Conservation (phyloP, 108 stramenopile species). For the Discostella stelligeroides region DNA sequence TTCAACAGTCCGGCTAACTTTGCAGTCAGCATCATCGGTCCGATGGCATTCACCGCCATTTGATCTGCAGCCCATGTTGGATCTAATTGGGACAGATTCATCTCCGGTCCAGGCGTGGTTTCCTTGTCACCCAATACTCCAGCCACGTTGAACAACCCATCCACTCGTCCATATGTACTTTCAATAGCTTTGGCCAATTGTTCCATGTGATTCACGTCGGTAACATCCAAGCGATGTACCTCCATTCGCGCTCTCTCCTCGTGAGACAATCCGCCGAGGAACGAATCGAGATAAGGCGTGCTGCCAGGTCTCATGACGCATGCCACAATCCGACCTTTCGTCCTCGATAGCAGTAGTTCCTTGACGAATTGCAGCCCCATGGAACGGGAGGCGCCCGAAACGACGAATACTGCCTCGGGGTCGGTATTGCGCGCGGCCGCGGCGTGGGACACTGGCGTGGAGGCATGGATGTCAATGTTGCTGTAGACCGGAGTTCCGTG, state of each 20-base stretch:
- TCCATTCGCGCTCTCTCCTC: slow-evolving; percentile 24
- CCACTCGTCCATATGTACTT: slow-evolving; percentile 32
- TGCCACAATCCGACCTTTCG: slow-evolving; percentile 42
- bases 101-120: slow-evolving; percentile 50
- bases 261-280: slow-evolving; percentile 13
- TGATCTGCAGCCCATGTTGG: slow-evolving; percentile 51
- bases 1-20: slow-evolving; percentile 47
- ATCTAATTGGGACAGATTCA: slow-evolving; percentile 52
- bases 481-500: slow-evolving; percentile 38
- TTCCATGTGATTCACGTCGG: slow-evolving; percentile 29
- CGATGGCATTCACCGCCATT: slow-evolving; percentile 55
- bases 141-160: slow-evolving; percentile 52
- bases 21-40: slow-evolving; percentile 53
- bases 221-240: slow-evolving; percentile 39
- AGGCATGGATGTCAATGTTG: slow-evolving; percentile 19
- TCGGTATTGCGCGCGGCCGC: slow-evolving; percentile 42
- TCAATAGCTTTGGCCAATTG: slow-evolving; percentile 16
- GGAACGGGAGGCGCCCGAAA: slow-evolving; percentile 44
- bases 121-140: slow-evolving; percentile 48
- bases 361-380: slow-evolving; percentile 52
- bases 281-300: slow-evolving; percentile 27
- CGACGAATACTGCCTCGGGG: slow-evolving; percentile 47
- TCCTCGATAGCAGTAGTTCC: slow-evolving; percentile 32
- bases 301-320: slow-evolving; percentile 43
- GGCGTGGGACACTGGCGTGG: slow-evolving; percentile 11